Evolutionary conservation across 2,329 filamentous ascomycete genomes (phyloP), one percentile per base, ranked within the genome.

Genomic region (Colletotrichum magnum): DNA sequence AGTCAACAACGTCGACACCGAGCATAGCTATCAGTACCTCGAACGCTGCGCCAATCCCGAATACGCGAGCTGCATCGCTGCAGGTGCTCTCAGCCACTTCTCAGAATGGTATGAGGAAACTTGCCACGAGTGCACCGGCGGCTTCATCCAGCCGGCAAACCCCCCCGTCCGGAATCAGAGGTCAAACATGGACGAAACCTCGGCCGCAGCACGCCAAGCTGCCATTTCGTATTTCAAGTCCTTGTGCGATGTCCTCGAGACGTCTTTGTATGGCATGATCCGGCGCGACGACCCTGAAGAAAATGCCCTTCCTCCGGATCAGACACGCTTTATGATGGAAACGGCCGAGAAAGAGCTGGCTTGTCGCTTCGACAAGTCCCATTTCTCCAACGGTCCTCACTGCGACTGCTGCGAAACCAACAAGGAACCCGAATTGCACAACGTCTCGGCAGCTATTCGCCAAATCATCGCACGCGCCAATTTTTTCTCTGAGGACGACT

Each of bases 351-450:
- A 66, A 15, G 69, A 71, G 24, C 47, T 43, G 51, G 69, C 69
- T 32, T 71, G 66, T 28, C 60, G 61, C 47, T 70, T 71, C 58
- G 26, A 65, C 60, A 64, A 65, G 21, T 26, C 62, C 36, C 69
- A 71, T 18, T 62, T 70, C 13, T 51, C 57, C 10, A 58, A 53
- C 2, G 51, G 56, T 10, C 9, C 43, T 39, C 5, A 21, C 5
- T 71, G 69, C 39, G 36, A 28, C 7, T 65, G 47, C 36, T 6
- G 7, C 6, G 52, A 69, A 32, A 39, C 41, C 12, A 57, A 62
- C 39, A 21, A 28, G 1, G 15, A 43, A 9, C 56, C 69, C 9
- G 69, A 71, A 15, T 18, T 54, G 18, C 56, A 68, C 48, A 71
- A 69, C 45, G n/a, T 53, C 36, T 28, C 48, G 13, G 65, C 57